Conservation (phyloP, 2,329 filamentous ascomycete genomes). For the Aspergillus latus region DNA sequence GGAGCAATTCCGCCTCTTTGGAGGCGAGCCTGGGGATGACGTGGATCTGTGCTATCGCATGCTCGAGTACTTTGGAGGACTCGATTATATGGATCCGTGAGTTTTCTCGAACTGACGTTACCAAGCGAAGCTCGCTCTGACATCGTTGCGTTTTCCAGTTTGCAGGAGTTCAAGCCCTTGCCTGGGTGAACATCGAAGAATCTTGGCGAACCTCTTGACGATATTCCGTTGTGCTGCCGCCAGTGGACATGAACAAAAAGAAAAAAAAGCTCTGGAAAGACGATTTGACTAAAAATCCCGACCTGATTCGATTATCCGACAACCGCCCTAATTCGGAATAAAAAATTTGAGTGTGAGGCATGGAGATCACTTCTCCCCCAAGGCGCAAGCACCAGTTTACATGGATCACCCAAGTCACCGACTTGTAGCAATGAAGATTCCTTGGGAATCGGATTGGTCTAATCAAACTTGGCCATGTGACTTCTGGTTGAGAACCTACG, state of each 20-base stretch:
- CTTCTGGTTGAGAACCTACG: constrained; percentile 27
- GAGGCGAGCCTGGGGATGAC: constrained; percentile 47
- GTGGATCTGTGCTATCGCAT: constrained; percentile 48
- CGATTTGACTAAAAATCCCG: constrained; percentile 8
- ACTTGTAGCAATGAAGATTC: constrained; percentile 47
- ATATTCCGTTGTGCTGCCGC: background rate
- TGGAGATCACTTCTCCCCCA: constrained; percentile 13
- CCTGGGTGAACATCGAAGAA: constrained; percentile 27
- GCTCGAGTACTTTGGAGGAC: constrained; percentile 51
- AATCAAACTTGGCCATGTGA: constrained; percentile 34
- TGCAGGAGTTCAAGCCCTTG: constrained; percentile 23
- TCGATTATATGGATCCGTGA: constrained; percentile 50
- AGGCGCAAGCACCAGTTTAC: constrained; percentile 29
- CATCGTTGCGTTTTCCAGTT: constrained; percentile 1
- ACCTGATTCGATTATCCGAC: constrained; percentile 10
- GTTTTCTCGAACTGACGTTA: constrained; percentile 19
- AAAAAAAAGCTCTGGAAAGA: background rate
- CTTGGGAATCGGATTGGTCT: constrained; percentile 41
- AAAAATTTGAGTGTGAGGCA: constrained; percentile 7
- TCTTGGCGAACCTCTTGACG: background rate
- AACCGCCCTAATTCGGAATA: constrained; percentile 9
- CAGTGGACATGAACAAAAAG: background rate
- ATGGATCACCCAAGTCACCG: constrained; percentile 34
- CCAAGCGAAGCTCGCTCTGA: too few relatives aligned
- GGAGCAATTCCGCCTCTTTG: constrained; percentile 48